These are phyloP conservation scores for Persicaria maculosa DNA, from an alignment of 148 eudicot genomes.

Conservation along the genomic window DNA sequence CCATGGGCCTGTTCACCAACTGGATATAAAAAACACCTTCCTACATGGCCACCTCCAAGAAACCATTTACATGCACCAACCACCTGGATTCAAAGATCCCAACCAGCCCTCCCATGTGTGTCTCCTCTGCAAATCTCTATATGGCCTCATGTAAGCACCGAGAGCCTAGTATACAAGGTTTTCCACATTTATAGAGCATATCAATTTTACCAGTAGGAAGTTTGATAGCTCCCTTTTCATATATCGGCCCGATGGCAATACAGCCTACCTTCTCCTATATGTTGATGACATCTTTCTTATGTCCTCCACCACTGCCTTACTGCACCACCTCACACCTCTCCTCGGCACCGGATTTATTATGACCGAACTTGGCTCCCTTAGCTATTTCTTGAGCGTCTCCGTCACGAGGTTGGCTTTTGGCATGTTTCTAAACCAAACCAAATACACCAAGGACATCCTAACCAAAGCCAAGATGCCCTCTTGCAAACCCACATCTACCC, in stretches of 20 bases:
- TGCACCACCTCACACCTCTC: neutral
- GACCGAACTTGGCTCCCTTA: conserved; percentile 10
- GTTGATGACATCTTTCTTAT: neutral
- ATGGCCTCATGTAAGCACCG: neutral
- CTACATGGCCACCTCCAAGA: no score
- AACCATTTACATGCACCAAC: neutral
- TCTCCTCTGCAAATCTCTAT: neutral
- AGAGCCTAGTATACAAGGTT: neutral
- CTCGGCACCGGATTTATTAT: neutral
- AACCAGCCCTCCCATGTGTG: neutral
- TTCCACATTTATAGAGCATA: neutral
- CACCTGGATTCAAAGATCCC: neutral
- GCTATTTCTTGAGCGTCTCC: conserved; percentile 5
- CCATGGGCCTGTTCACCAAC: no score
- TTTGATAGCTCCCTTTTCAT: neutral
- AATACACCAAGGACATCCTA: neutral
- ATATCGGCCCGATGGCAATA: neutral
- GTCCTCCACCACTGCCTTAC: neutral
- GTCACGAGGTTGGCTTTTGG: neutral
- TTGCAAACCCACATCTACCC: neutral
- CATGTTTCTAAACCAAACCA: neutral
- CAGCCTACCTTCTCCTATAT: neutral
- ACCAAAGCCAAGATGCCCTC: neutral
- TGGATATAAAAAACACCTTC: no score
- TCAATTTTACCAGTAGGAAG: neutral